Evolutionary conservation across 2,329 filamentous ascomycete genomes (phyloP), one percentile per base, ranked within the genome.

Genomic region (Truncatella angustata): DNA sequence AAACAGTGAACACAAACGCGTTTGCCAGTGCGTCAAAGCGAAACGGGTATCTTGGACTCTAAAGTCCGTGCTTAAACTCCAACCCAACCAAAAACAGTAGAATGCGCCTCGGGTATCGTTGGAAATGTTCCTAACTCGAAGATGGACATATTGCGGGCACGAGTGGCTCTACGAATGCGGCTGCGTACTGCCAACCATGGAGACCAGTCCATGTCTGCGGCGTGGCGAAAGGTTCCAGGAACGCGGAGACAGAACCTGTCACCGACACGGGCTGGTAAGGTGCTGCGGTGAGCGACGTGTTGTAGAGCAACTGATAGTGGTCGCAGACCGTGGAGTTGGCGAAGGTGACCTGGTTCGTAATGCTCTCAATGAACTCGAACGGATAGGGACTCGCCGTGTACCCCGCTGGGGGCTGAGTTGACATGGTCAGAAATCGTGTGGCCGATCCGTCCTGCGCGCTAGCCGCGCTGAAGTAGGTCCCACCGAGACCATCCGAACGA

Each of bases 261-360:
- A 67, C 64, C 2, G 61, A 56, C 2, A 65, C 59, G 3, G 67
- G 66, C 28, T 56, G 60, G 32, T 61, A 60, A 3, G 49, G 52
- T 14, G 56, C 61, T 0, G 63, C 63, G 0, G 74, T 71, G 3
- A 78, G 61, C 1, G 68, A 66, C 0, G 76, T 77, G 55, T 78
- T 72, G 62, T 73, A 79, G 10, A 77, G 53, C 11, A 72, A 64
- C 11, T 71, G 65, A 63, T 75, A 72, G 30, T 73, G 69, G 47
- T 78, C 73, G 62, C 76, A 79, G 0, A 62, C 57, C 39, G 64
- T 61, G 9, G 66, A 66, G 46, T 73, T 65, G 9, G 67, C 70
- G 54, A 78, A 78, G 4, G 67, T 68, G 1, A 78, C 77, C 61
- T 83, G 80, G 59, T 82, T 82, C 3, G 79, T 81, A 42, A 79